phyloP scores from a whole-genome alignment of 208 protist species.

The Acanthamoeba quina region DNA sequence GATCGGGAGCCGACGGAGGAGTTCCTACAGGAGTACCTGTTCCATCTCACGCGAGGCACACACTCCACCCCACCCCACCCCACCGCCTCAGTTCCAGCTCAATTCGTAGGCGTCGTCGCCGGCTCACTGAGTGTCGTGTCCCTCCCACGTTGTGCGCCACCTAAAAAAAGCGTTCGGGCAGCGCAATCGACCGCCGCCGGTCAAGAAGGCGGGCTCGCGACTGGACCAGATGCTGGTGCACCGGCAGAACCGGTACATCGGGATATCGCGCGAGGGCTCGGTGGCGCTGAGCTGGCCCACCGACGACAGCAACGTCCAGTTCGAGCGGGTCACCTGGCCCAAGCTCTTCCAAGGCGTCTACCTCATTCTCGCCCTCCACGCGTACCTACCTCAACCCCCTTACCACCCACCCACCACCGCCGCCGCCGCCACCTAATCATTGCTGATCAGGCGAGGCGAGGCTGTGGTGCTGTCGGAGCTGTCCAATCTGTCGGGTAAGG shows the following conservation, averaged over 20 bases:
- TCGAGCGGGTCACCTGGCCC: slow-evolving; percentile 65
- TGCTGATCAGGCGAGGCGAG: not conserved
- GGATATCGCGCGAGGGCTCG: slow-evolving; percentile 21
- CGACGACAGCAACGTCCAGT: slow-evolving; percentile 1
- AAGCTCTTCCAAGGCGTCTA: slow-evolving; percentile 74
- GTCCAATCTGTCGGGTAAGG: slow-evolving; percentile 17
- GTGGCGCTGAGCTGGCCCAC: slow-evolving; percentile 72
- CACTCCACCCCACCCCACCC: too few relatives aligned
- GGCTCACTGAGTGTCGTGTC: too few relatives aligned
- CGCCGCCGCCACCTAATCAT: not conserved
- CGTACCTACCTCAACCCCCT: not conserved
- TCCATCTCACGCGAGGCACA: slow-evolving; percentile 54
- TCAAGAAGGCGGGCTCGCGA: not conserved
- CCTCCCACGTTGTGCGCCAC: too few relatives aligned
- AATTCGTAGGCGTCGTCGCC: too few relatives aligned
- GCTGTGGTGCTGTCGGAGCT: slow-evolving; percentile 29
- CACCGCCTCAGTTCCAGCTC: not conserved
- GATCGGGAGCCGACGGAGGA: not conserved
- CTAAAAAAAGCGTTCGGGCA: slow-evolving; percentile 53
- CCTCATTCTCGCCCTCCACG: slow-evolving; percentile 54
- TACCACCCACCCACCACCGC: not conserved
- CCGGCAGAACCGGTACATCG: slow-evolving; percentile 63
- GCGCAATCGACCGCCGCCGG: slow-evolving; percentile 42
- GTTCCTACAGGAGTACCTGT: slow-evolving; percentile 60
- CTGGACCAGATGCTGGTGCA: slow-evolving; percentile 55